A percentile compares a stretch with the other conserved stretches of the same genome.
phyloP scores from a whole-genome alignment of 1,139 yeast species.

The Candida albicans region DNA sequence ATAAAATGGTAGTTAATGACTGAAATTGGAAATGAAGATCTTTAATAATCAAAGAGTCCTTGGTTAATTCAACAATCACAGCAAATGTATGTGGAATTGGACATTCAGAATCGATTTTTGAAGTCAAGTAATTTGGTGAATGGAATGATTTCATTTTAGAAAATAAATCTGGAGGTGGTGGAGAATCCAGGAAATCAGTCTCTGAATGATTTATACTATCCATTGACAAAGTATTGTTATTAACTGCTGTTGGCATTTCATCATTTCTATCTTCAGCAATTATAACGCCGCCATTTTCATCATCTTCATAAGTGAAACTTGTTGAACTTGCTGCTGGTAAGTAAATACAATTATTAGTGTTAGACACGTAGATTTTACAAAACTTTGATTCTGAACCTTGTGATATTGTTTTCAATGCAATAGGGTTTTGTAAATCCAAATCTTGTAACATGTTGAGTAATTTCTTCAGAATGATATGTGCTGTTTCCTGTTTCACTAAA shows the following conservation, averaged over 20 bases:
- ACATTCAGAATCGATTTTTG: slow-evolving; percentile 41
- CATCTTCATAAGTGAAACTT: slow-evolving; percentile 48
- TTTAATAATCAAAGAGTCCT: slow-evolving; percentile 29
- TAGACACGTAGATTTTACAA: slow-evolving; percentile 37
- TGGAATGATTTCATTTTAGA: slow-evolving; percentile 19
- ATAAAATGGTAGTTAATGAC: slow-evolving; percentile 39
- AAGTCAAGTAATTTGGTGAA: slow-evolving; percentile 42
- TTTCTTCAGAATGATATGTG: slow-evolving; percentile 40
- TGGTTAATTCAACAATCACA: slow-evolving; percentile 39
- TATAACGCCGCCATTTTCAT: slow-evolving; percentile 38
- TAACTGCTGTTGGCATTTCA: not conserved
- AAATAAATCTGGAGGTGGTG: slow-evolving; percentile 4
- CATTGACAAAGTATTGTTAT: not conserved
- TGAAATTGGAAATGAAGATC: slow-evolving; percentile 35
- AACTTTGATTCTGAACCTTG: slow-evolving; percentile 29
- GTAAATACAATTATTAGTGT: slow-evolving; percentile 43
- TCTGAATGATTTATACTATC: not conserved
- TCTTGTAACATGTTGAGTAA: slow-evolving; percentile 32
- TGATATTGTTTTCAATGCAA: slow-evolving; percentile 32
- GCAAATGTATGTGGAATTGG: slow-evolving; percentile 52
- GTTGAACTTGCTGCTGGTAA: slow-evolving; percentile 45
- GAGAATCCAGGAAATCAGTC: not conserved
- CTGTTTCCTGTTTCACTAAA: slow-evolving; percentile 41
- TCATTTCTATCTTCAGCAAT: not conserved
- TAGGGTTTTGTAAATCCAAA: slow-evolving; percentile 44